A percentile compares a stretch with the other conserved stretches of the same genome.
Conservation (phyloP, 2,329 filamentous ascomycete genomes). For the Cercospora brassicicola region DNA sequence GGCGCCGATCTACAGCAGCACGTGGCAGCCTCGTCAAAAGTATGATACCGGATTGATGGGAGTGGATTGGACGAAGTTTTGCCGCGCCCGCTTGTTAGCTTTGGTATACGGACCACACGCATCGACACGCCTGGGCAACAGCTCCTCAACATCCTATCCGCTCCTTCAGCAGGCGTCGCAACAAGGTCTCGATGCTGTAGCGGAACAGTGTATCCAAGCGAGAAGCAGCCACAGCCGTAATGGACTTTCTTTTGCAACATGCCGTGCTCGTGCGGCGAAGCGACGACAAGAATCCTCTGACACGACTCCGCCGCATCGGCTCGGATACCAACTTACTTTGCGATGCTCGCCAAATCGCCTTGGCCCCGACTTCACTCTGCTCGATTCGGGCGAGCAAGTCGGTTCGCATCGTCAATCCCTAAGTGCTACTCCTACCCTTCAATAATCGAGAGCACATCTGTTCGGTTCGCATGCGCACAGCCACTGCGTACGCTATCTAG, state of each 20-base stretch:
- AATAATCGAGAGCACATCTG: background rate
- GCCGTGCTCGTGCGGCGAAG: background rate
- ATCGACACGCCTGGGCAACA: background rate
- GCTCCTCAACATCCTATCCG: background rate
- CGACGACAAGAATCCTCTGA: background rate
- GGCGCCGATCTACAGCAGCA: background rate
- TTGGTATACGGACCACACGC: background rate
- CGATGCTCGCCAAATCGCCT: background rate
- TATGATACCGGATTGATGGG: background rate
- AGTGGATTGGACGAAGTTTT: background rate
- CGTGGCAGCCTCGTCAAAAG: conserved; percentile 1
- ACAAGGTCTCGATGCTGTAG: background rate
- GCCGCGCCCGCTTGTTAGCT: background rate
- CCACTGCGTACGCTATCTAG: background rate
- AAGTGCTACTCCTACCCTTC: background rate
- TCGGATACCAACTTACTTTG: background rate
- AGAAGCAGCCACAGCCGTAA: background rate
- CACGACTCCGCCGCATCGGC: background rate
- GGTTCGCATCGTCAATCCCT: background rate
- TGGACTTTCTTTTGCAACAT: background rate
- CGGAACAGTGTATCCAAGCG: background rate
- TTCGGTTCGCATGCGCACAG: background rate
- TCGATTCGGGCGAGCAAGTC: background rate
- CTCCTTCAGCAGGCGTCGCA: background rate
- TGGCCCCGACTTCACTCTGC: background rate